Evolutionary conservation across 371 early-diverging fungal species (phyloP), one percentile per base, ranked within the genome.

Genomic region (Mucor plumbeus): DNA sequence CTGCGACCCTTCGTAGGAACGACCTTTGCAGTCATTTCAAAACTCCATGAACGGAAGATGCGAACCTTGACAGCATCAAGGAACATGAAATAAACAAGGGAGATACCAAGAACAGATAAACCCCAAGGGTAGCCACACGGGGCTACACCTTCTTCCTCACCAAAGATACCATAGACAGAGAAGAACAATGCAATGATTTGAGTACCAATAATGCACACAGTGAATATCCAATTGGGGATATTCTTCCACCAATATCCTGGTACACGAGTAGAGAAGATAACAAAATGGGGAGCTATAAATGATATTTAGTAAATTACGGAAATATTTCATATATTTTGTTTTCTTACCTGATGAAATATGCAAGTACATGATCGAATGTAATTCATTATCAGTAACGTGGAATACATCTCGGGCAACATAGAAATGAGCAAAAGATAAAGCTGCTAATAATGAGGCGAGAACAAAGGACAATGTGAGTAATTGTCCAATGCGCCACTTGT

Each of bases 401-500:
- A 89, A 90, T 17, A 84, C 83, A 68, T 90, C 84, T 61, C 84
- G 81, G 64, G 89, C 92, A 55, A 90, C 76, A 65, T 90, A 96
- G 74, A 90, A 95, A 70, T 94, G 94, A 48, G 86, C 89, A 77
- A 94, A 95, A n/a, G 95, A 93, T 35, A 94, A 81, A 7, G 77
- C 85, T 26, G 92, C 90, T 65, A 96, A 81, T 31, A 88, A 74
- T 64, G 89, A 40, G 62, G 91, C 94, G 40, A 95, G 84, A 11
- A 94, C 74, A 53, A 86, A 81, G 0, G 94, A 94, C 50, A 96
- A 75, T 5, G 91, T 87, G 67, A 95, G 81, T 35, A 96, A 84
- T 77, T 95, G 95, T 35, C 95, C 95, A 53, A 96, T 88, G 34
- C 95, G 84, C 95, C 96, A 96, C 77, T 95, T 96, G 84, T 95